phyloP scores from a whole-genome alignment of 345 rosid genomes.

The Aethionema arabicum region DNA sequence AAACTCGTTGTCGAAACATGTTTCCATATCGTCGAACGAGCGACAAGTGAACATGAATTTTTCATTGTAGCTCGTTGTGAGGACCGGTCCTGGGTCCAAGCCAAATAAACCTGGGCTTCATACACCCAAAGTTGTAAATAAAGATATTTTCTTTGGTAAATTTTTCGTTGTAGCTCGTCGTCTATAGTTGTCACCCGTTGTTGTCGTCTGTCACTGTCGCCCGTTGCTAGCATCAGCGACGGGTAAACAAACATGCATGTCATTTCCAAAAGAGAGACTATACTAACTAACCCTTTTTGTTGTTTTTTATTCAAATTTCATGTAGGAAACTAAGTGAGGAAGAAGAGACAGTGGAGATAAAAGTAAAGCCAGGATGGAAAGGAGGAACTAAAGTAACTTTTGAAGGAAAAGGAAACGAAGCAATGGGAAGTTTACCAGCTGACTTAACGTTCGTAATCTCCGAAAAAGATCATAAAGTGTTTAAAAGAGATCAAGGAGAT shows the following conservation, averaged over 20 bases:
- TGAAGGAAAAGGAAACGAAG: conserved; percentile 77
- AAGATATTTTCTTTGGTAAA: too few species aligned
- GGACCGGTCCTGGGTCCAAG: too few species aligned
- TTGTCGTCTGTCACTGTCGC: too few species aligned
- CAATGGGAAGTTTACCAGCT: conserved; percentile 55
- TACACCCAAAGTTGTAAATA: too few species aligned
- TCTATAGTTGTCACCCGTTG: too few species aligned
- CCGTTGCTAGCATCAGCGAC: too few species aligned
- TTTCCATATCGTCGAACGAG: too few species aligned
- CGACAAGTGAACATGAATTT: too few species aligned
- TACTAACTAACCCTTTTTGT: not conserved
- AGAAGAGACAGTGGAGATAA: conserved; percentile 59
- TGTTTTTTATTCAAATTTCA: not conserved
- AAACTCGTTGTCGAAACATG: too few species aligned
- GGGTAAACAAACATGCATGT: not conserved
- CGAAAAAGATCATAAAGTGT: conserved; percentile 58
- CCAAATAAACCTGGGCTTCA: too few species aligned
- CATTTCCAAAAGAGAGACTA: not conserved
- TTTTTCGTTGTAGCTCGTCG: too few species aligned
- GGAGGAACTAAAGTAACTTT: conserved; percentile 77
- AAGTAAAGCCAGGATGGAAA: conserved; percentile 91
- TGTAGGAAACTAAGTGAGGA: conserved; percentile 43
- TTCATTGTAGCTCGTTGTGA: too few species aligned
- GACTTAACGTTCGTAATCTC: conserved; percentile 61
- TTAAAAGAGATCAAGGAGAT: conserved; percentile 64